Base-by-base conservation (phyloP, 1,139 yeast genomes). In the Suhomyces panamericanus region DNA sequence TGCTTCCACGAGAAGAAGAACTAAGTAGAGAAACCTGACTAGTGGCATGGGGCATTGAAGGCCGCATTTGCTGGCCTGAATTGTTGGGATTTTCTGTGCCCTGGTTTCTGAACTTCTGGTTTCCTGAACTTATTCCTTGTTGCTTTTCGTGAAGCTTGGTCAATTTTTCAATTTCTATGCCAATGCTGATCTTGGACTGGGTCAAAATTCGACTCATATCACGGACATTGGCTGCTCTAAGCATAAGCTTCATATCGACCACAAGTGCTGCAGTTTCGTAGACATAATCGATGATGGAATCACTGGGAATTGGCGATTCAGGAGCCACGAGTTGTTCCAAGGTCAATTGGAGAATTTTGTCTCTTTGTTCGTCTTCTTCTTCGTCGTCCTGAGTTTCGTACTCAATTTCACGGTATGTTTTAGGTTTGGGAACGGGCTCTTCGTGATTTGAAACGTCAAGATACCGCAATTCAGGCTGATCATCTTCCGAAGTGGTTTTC, bases 181-280 rank as follows among this genome's bases (percentile, higher is more conserved):
- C 61, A 35, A 66, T 54, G 42, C 69, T 74, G 7, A 51, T 53
- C 45, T 66, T 70, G 38, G 75, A 70, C 32, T 63, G 57, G 11
- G 60, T 63, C 43, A 81, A 64, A 10, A 70, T 65, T 35, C 66
- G 66, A 6, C 81, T 72, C 77, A 83, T 75, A 44, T 79, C 81
- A 39, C 80, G 63, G n/a, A 79, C 83, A 56, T 83, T 83, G 48
- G 77, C 66, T 2, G 86, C 78, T 47, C 90, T 70, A 38, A 84
- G 62, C 75, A 85, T 73, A 48, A 85, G 62, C 53, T 84, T 81
- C 66, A 83, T 69, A 56, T 85, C 91, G 48, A 81, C 78, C 0
- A 79, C 80, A 39, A 83, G 62, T 0, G 82, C 78, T 0, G 84
- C 81, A 2, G 78, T 67, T 52, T 85, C 87, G 54, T 78, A 78